Base-by-base conservation (phyloP, 1,284 basidiomycete genomes). In the Heliocybe sulcata region DNA sequence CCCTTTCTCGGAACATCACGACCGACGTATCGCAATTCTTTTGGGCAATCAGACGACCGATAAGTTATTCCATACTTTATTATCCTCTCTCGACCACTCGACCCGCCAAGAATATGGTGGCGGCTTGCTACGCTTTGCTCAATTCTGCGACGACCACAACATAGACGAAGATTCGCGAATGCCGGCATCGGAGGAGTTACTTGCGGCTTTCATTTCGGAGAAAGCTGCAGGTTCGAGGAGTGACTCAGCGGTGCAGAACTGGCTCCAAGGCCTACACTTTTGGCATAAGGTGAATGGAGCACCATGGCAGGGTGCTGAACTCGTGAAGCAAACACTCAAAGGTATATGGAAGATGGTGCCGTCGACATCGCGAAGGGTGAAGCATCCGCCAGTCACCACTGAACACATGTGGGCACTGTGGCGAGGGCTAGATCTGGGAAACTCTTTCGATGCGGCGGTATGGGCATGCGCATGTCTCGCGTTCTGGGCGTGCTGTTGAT, bases 201-300 rank as follows among this genome's bases (percentile, higher is more conserved):
- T 35, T 9, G 9, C 33, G 16, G 16, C 16, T 9, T 35, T 35
- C 16, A 35, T 35, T 35, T 9, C 33, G 9, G 33, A 35, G 16
- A 9, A 16, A 9, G 33, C 33, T 9, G 33, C 33, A 16, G 33
- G 14, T 27, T 12, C 52, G 35, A 9, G 27, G n/a, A 33, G 51
- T 45, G 23, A 54, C 55, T 0, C 45, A 57, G 0, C 14, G 33
- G 33, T 16, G 9, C 33, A 49, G 11, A 57, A 52, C 33, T 70
- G 68, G 68, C 45, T 72, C 1, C 57, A 64, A 0, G 69, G 69
- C 1, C 51, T 72, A 1, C 48, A 60, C 16, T 59, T 65, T 11
- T 72, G 69, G 69, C 72, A 73, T 22, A 59, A 57, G 3, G 42
- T 72, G 25, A 64, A 69, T 31, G 60, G 65, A n/a, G 65, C 67